A percentile compares a stretch with the other conserved stretches of the same genome.
Conservation (phyloP, 1,284 basidiomycete genomes). For the Sanghuangporus sanghuang region DNA sequence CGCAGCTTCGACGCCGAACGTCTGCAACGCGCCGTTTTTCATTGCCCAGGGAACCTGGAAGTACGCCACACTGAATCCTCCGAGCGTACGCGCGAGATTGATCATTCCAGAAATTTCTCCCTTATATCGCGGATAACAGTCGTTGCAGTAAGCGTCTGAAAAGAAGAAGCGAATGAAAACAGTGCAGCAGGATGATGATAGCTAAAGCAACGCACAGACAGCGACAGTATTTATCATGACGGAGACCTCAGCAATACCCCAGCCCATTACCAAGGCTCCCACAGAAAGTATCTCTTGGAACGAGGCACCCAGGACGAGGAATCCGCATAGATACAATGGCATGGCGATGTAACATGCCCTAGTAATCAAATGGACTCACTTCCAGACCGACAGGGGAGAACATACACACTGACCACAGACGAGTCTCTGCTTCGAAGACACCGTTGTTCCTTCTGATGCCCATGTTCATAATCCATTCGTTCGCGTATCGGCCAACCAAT, state of each 20-base stretch:
- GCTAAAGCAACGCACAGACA: slow-evolving; percentile 38
- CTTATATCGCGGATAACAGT: slow-evolving; percentile 47
- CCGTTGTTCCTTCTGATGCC: slow-evolving; percentile 56
- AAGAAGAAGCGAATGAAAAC: neutral
- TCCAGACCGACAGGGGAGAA: neutral
- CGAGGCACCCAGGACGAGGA: slow-evolving; percentile 53
- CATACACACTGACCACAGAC: slow-evolving; percentile 48
- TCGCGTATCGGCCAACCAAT: slow-evolving; percentile 56
- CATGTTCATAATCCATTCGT: slow-evolving; percentile 61
- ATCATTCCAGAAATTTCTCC: slow-evolving; percentile 57
- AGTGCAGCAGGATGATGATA: neutral
- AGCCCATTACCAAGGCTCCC: slow-evolving; percentile 57
- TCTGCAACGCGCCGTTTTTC: slow-evolving; percentile 49
- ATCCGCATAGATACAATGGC: slow-evolving; percentile 59
- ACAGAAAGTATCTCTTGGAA: slow-evolving; percentile 53
- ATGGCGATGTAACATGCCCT: slow-evolving; percentile 65
- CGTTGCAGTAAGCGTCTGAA: slow-evolving; percentile 38
- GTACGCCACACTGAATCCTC: slow-evolving; percentile 59
- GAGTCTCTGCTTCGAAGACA: slow-evolving; percentile 67
- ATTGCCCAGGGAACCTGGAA: slow-evolving; percentile 59
- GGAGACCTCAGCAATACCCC: slow-evolving; percentile 57
- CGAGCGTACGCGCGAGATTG: slow-evolving; percentile 52
- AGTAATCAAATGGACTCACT: neutral
- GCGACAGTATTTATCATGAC: slow-evolving; percentile 65
- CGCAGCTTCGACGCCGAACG: slow-evolving; percentile 56